These are phyloP conservation scores for Pterula multifida DNA, from an alignment of 1,284 basidiomycete genomes.

Conservation along the genomic window DNA sequence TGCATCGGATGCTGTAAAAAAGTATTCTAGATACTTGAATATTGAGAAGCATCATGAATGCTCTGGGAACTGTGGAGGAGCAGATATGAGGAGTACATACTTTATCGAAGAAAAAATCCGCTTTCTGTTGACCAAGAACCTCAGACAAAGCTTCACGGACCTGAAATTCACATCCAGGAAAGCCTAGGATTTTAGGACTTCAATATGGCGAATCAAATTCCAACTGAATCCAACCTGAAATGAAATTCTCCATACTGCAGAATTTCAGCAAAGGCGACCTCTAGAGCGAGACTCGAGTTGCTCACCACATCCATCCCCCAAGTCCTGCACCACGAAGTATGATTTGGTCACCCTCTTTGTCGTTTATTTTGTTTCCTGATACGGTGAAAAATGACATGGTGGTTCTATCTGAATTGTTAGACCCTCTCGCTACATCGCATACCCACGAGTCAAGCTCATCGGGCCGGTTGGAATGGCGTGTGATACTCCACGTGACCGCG, in stretches of 20 bases:
- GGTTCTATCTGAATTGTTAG: neutral
- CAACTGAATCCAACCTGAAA: constrained; percentile 29
- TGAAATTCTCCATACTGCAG: constrained; percentile 52
- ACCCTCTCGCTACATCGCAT: too few species aligned
- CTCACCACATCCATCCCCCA: constrained; percentile 32
- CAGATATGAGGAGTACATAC: constrained; percentile 17
- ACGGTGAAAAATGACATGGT: too few species aligned
- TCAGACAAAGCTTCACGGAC: constrained; percentile 57
- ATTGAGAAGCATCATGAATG: too few species aligned
- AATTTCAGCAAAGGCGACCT: neutral
- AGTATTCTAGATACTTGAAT: constrained; percentile 47
- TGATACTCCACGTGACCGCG: neutral
- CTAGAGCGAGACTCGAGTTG: constrained; percentile 1
- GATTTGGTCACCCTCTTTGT: constrained; percentile 40
- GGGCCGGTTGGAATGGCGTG: too few species aligned
- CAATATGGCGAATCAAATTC: too few species aligned
- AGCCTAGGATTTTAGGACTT: too few species aligned
- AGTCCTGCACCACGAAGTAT: constrained; percentile 56
- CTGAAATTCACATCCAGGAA: constrained; percentile 48
- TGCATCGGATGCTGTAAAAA: constrained; percentile 40
- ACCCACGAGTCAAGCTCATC: too few species aligned
- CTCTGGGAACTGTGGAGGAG: neutral
- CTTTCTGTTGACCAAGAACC: constrained; percentile 53
- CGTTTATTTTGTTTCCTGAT: too few species aligned
- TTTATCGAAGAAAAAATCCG: constrained; percentile 71